These are phyloP conservation scores for Irpex rosettiformis DNA, from an alignment of 1,284 basidiomycete species.

Conservation along the genomic window DNA sequence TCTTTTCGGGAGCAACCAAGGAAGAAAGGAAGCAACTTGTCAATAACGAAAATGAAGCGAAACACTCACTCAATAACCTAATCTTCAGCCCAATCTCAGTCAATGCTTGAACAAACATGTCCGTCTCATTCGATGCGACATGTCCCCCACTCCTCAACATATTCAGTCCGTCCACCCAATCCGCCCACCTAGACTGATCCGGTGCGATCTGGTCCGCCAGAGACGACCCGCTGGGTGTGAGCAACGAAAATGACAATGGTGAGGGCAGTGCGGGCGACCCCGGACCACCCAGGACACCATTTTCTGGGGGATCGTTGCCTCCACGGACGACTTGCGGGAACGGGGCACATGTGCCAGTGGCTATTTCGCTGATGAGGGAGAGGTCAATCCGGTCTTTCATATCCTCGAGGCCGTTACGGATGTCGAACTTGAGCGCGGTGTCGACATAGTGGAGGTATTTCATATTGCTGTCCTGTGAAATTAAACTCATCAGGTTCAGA, in stretches of 20 bases:
- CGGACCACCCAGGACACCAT: slow-evolving; percentile 34
- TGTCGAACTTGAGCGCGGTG: slow-evolving; percentile 69
- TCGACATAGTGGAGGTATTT: slow-evolving; percentile 85
- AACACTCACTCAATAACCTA: slow-evolving; percentile 76
- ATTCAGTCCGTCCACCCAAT: slow-evolving; percentile 95
- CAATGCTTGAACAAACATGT: slow-evolving; percentile 79
- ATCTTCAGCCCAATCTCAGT: slow-evolving; percentile 95
- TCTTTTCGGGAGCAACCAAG: background rate
- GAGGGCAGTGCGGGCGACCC: slow-evolving; percentile 54
- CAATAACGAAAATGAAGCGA: background rate
- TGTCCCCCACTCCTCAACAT: slow-evolving; percentile 83
- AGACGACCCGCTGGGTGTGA: slow-evolving; percentile 70
- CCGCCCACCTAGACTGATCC: slow-evolving; percentile 83
- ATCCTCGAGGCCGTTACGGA: slow-evolving; percentile 81
- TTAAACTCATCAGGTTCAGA: slow-evolving; percentile 2
- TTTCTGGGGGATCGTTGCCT: slow-evolving; percentile 51
- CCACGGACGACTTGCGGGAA: slow-evolving; percentile 47
- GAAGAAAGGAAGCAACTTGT: background rate
- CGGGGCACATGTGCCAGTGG: slow-evolving; percentile 72
- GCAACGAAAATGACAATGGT: slow-evolving; percentile 76
- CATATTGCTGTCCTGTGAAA: slow-evolving; percentile 61
- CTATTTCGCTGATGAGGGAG: slow-evolving; percentile 72
- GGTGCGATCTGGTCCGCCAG: slow-evolving; percentile 86
- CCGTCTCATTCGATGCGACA: slow-evolving; percentile 81
- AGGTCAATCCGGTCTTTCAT: slow-evolving; percentile 85